phyloP scores from a whole-genome alignment of 2,329 filamentous ascomycete species.

The Gyromitra esculenta region DNA sequence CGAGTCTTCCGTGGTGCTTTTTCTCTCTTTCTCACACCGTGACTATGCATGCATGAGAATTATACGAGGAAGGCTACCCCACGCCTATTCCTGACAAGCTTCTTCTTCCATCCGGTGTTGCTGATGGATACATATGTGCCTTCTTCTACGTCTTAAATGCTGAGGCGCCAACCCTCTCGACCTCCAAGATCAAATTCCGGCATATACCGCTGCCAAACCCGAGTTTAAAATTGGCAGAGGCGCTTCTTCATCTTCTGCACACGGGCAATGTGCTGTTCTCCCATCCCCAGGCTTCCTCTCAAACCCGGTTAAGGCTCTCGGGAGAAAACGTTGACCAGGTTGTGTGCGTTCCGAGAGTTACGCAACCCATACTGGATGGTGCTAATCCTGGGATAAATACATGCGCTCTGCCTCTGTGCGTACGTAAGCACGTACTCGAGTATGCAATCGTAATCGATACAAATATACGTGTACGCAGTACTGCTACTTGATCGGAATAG shows the following conservation, averaged over 20 bases:
- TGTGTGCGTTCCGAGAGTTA: neutral
- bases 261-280: neutral
- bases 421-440: too few species aligned
- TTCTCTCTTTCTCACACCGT: neutral
- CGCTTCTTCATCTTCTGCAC: neutral
- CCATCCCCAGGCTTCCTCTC: neutral
- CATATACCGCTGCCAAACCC: slow-evolving; percentile 14
- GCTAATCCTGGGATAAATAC: neutral
- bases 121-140: neutral
- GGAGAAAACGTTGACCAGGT: neutral
- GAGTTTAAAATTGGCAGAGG: neutral
- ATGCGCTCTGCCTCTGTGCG: neutral
- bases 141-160: neutral
- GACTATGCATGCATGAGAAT: neutral
- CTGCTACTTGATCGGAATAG: neutral
- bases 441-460: too few species aligned
- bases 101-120: neutral
- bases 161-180: neutral
- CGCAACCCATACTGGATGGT: neutral
- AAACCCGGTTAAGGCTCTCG: neutral
- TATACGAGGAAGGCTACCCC: neutral
- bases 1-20: neutral
- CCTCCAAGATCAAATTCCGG: slow-evolving; percentile 12
- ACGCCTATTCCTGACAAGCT: slow-evolving; percentile 9
- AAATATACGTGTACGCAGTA: neutral